Base-by-base conservation (phyloP, 1,284 basidiomycete species). In the Apiotrichum akiyoshidainum region DNA sequence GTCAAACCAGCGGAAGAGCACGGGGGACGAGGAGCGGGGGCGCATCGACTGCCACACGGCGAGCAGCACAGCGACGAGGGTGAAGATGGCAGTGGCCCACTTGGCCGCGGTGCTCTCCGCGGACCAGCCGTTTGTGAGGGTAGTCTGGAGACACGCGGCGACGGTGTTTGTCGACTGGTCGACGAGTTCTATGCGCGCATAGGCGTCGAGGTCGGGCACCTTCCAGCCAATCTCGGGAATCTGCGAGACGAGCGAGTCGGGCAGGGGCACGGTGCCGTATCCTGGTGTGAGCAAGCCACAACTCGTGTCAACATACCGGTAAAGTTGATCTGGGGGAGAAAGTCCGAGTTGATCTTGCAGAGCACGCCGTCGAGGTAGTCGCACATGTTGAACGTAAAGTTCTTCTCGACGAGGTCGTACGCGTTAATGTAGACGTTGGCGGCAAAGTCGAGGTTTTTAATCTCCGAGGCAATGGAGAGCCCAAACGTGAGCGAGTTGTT, bases 191-290 rank as follows among this genome's bases (percentile, higher is more conserved):
- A 99, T 80, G 63, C 91, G 89, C 0, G 86, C 92, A 65, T 87
- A 92, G 1, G 89, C 92, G 74, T 98, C 92, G 16, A 98, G 82
- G 74, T 98, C 89, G 11, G 95, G 95, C 26, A 99, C 88, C 22
- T 81, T 81, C 76, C 87, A 99, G 0, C 89, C 92, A 60, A 96
- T 89, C 16, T 74, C 73, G 0, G 94, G 93, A 16, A 98, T 82
- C 56, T 81, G 76, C 44, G 79, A 75, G 19, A 80, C 72, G 54
- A 77, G 75, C 12, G 68, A 63, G n/a, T 68, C 72, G 0, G 91
- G 90, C 1, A 97, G 81, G 2, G 84, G 81, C 59, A 93, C 81
- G 6, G 87, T 84, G 65, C 91, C 90, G 13, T 85, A 83, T 45
- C 81, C 81, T 78, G 61, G 19, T 16, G 40, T 41, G n/a, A 19